Percentiles rank a stretch among this genome's conserved stretches.
Conservation (phyloP, 2,329 filamentous ascomycete species). For the Domatiomyces catenatus region DNA sequence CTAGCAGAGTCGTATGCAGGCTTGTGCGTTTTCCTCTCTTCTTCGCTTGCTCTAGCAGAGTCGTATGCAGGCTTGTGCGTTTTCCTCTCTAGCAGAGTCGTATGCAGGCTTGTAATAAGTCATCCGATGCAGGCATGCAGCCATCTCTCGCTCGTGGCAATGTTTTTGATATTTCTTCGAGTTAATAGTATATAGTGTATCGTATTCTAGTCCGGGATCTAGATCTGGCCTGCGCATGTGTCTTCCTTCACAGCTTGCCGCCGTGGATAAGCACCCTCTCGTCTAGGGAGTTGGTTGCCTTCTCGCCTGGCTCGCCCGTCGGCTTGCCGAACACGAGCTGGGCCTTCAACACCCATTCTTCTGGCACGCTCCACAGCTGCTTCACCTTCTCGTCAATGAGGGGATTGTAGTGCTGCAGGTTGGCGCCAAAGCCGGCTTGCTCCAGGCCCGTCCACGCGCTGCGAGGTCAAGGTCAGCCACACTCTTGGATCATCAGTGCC, state of each 20-base stretch:
- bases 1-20: too few relatives aligned
- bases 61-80: too few relatives aligned
- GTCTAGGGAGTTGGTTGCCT: constrained; percentile 4
- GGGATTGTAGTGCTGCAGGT: constrained; percentile 89
- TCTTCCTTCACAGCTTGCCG: constrained; percentile 1
- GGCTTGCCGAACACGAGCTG: constrained; percentile 64
- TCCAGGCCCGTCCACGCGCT: constrained; percentile 67
- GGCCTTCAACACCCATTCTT: constrained; percentile 59
- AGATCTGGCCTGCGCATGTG: background rate
- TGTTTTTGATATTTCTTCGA: background rate
- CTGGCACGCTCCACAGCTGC: constrained; percentile 53
- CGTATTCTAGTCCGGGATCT: background rate
- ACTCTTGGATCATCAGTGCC: background rate
- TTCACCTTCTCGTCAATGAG: constrained; percentile 60
- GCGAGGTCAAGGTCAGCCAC: constrained; percentile 14
- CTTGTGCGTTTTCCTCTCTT: too few relatives aligned
- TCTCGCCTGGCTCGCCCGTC: constrained; percentile 2
- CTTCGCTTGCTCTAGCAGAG: too few relatives aligned
- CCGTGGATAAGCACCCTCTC: constrained; percentile 4
- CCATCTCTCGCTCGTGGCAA: too few relatives aligned
- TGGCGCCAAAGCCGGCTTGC: constrained; percentile 69
- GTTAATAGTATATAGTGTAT: background rate
- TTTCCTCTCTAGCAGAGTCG: too few relatives aligned
- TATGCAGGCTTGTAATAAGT: too few relatives aligned
- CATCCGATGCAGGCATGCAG: too few relatives aligned